These are phyloP conservation scores for Clonostachys solani DNA, from an alignment of 2,329 filamentous ascomycete genomes.

Conservation along the genomic window DNA sequence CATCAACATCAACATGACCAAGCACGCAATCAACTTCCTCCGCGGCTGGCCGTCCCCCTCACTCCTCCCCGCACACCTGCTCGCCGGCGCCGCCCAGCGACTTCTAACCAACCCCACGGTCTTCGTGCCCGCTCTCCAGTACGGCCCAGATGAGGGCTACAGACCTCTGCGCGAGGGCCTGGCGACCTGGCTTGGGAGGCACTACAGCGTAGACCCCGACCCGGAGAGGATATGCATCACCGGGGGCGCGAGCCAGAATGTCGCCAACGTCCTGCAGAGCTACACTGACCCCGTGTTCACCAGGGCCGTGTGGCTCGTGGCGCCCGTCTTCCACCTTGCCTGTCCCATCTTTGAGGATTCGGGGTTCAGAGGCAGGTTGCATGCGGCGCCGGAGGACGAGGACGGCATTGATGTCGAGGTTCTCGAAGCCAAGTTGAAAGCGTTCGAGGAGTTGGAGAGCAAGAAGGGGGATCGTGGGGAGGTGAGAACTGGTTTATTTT, in stretches of 20 bases:
- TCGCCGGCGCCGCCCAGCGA: constrained; percentile 55
- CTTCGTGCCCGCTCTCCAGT: constrained; percentile 64
- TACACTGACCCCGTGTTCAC: constrained; percentile 79
- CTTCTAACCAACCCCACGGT: constrained; percentile 57
- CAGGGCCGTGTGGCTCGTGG: constrained; percentile 71
- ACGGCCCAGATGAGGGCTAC: constrained; percentile 76
- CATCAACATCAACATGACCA: constrained; percentile 12
- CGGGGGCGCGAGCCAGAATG: constrained; percentile 79
- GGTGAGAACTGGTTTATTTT: background rate
- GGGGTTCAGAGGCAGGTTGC: constrained; percentile 64
- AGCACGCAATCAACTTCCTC: constrained; percentile 56
- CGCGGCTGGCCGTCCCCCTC: constrained; percentile 62
- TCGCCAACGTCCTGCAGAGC: constrained; percentile 72
- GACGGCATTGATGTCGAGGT: constrained; percentile 69
- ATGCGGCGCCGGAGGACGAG: constrained; percentile 70
- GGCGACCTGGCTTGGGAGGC: constrained; percentile 63
- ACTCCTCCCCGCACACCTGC: constrained; percentile 61
- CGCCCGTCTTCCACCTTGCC: constrained; percentile 80
- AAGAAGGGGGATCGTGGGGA: constrained; percentile 9
- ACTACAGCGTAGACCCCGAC: constrained; percentile 45
- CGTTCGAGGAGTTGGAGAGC: constrained; percentile 14
- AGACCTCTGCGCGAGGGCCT: constrained; percentile 64
- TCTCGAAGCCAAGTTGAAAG: constrained; percentile 19
- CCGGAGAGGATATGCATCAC: constrained; percentile 70
- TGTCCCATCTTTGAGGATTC: constrained; percentile 82